These are phyloP conservation scores for Paraleonurus japonicus DNA, from an alignment of 257 asterid genomes.

Conservation along the genomic window DNA sequence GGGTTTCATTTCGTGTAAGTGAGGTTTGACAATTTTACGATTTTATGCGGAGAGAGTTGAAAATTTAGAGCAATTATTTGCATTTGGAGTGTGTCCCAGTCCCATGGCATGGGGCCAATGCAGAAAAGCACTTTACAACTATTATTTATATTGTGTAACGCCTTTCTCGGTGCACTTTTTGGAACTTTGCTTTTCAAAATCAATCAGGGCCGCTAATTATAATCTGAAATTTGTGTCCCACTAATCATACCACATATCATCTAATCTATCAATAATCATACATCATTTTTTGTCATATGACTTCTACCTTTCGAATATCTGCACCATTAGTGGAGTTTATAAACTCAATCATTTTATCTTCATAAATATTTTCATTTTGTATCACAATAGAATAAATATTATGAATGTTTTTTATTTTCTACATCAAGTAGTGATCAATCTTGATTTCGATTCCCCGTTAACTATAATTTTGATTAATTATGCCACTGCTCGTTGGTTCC, in stretches of 20 bases:
- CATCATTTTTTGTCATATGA: too few relatives aligned
- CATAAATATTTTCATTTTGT: too few relatives aligned
- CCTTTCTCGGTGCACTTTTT: conserved; percentile 25
- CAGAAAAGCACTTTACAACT: conserved; percentile 42
- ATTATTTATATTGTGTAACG: conserved; percentile 18
- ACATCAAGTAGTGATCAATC: too few relatives aligned
- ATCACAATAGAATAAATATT: too few relatives aligned
- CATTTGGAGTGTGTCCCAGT: conserved; percentile 40
- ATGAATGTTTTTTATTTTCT: too few relatives aligned
- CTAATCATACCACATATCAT: not conserved
- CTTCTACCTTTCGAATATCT: too few relatives aligned
- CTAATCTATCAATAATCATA: not conserved
- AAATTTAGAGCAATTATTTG: conserved; percentile 44
- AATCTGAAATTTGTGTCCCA: not conserved
- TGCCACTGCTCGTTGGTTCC: not conserved
- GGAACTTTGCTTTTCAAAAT: conserved; percentile 11
- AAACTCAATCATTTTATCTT: too few relatives aligned
- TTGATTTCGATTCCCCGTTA: too few relatives aligned
- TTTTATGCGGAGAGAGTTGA: conserved; percentile 5
- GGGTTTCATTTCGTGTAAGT: conserved; percentile 3
- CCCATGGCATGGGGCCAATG: too few relatives aligned
- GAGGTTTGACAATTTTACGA: not conserved
- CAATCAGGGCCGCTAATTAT: not conserved
- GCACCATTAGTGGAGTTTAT: too few relatives aligned
- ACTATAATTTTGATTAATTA: not conserved